Evolutionary conservation across 1,139 yeast genomes (phyloP), one percentile per base, ranked within the genome.

Genomic region (Debaryomycetaceae sp.): DNA sequence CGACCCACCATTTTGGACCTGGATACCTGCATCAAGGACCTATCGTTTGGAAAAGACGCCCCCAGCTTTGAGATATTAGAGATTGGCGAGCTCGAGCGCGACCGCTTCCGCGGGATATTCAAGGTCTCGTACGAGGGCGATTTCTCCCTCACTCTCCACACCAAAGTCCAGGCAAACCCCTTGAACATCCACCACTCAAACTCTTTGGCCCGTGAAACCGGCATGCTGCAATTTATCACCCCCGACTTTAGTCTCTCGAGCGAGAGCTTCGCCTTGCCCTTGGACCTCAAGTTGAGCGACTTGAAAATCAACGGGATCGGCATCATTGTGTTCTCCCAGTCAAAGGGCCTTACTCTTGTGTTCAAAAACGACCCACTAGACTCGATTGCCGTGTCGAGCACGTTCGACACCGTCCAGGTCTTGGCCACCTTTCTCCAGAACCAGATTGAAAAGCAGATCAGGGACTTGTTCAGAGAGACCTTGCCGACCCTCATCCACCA

Each of bases 311-410:
- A 78, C 33, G 93, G 94, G 3, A 83, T 85, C 36, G 86, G 87
- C 14, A 80, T 85, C 33, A 73, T 83, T 38, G 95, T 85, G 2
- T 85, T 81, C 47, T 74, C 82, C 22, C 78, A 79, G 43, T 68
- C 82, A 4, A 82, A 82, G 46, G 95, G 95, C 0, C 64, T 85
- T 30, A 85, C 95, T 0, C 58, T 85, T 25, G 95, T 85, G 21
- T 85, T 85, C 54, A 68, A 90, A 40, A 85, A 85, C 51, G 95
- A 85, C 51, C 95, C 95, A 0, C 62, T 85, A 34, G 93, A 82
- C 40, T 72, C 78, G 18, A 82, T 85, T 36, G 76, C 76, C 38
- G 94, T 85, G 7, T 73, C 77, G 34, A 80, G 93, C 6, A 79
- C 94, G 11, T 83, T 85, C 54, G 95, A 85, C 51, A 74, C 79